phyloP scores from a whole-genome alignment of 75 land plant genomes.

The Sequoia sempervirens region DNA sequence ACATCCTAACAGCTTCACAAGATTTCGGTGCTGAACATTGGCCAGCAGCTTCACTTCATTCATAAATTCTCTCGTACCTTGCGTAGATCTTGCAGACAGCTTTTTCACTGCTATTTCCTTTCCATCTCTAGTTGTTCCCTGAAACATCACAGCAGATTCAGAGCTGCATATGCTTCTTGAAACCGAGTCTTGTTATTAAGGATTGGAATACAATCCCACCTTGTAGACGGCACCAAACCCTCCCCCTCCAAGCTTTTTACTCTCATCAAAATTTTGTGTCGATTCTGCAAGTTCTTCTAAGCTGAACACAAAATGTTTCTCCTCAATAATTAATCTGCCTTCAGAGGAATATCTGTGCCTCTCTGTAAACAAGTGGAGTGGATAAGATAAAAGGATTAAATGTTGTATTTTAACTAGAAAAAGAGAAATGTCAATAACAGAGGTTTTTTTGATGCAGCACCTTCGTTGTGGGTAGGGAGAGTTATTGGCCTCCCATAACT shows the following conservation, averaged over 20 bases:
- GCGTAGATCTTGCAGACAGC: constrained; percentile 1
- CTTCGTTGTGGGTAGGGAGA: background rate
- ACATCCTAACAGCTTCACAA: constrained; percentile 16
- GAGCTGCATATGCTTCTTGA: background rate
- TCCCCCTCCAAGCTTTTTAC: constrained; percentile 7
- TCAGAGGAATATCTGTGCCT: background rate
- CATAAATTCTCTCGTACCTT: constrained; percentile 16
- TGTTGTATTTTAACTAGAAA: background rate
- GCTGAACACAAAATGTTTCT: background rate
- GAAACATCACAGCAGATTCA: background rate
- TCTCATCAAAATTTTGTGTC: background rate
- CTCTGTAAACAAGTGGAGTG: background rate
- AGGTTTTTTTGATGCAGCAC: background rate
- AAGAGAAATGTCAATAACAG: background rate
- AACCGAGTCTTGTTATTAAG: background rate
- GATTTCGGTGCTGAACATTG: constrained; percentile 16
- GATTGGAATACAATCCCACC: constrained; percentile 2
- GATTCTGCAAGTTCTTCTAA: background rate
- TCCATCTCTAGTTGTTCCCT: constrained; percentile 12
- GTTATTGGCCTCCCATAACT: background rate
- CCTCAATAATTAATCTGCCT: background rate
- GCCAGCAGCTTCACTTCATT: constrained; percentile 16
- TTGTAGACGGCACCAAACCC: constrained; percentile 12
- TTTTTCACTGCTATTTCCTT: constrained; percentile 10
- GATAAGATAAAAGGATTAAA: background rate